Percentiles rank a stretch among this genome's conserved stretches.
Conservation (phyloP, 1,284 basidiomycete species). For the Ganoderma boninense region DNA sequence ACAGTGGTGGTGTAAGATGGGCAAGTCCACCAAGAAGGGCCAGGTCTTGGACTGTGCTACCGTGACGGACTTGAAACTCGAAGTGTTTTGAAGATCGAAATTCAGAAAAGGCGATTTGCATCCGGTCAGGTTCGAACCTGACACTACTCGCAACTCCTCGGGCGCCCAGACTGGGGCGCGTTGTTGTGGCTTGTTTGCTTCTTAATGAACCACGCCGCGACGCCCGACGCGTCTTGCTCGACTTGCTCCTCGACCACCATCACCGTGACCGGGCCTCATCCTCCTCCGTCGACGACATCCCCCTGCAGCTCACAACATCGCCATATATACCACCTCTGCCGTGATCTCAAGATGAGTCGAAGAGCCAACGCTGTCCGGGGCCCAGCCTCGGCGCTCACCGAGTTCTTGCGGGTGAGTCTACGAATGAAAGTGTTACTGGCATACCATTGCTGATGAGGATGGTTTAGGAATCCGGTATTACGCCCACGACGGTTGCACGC, state of each 20-base stretch:
- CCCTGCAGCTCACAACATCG: background rate
- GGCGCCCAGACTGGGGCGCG: slow-evolving; percentile 8
- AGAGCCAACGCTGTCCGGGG: slow-evolving; percentile 79
- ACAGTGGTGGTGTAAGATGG: no score
- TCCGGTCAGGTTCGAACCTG: background rate
- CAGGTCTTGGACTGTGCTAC: no score
- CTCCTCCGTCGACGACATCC: background rate
- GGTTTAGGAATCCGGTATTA: slow-evolving; percentile 82
- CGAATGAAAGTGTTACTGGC: background rate
- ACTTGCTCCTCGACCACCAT: background rate
- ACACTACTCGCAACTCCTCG: background rate
- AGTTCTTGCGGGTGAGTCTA: slow-evolving; percentile 81
- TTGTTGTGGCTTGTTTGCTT: slow-evolving; percentile 28
- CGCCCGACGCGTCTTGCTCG: slow-evolving; percentile 8
- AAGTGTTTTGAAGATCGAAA: background rate
- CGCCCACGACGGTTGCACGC: slow-evolving; percentile 70
- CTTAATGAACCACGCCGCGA: slow-evolving; percentile 35
- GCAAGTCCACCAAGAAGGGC: no score
- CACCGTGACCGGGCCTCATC: background rate
- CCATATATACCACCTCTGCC: background rate
- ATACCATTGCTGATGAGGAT: background rate
- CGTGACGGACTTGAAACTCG: no score
- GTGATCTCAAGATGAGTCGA: slow-evolving; percentile 40
- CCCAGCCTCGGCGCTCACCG: slow-evolving; percentile 91
- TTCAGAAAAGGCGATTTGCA: background rate